These are phyloP conservation scores for Apophysomyces trapeziformis DNA, from an alignment of 371 early-diverging fungal species.

Conservation along the genomic window DNA sequence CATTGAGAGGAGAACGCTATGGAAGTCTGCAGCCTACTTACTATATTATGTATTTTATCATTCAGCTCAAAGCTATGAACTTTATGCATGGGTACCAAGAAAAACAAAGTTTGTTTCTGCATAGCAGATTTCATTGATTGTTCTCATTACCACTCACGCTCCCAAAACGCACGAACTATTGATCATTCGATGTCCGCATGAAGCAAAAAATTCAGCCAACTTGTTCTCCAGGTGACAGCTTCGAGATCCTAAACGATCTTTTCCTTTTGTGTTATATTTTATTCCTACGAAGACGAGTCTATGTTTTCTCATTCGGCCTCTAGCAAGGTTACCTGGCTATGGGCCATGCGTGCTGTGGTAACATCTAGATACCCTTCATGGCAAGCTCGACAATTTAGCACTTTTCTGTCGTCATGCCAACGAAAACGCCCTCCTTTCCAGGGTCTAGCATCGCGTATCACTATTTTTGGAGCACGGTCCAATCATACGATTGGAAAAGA, in stretches of 20 bases:
- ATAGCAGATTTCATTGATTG: too few relatives aligned
- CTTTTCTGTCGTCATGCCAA: background rate
- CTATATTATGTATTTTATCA: too few relatives aligned
- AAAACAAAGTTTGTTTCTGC: background rate
- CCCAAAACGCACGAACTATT: too few relatives aligned
- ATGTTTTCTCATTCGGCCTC: background rate
- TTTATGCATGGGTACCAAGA: background rate
- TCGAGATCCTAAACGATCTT: background rate
- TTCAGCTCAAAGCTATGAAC: too few relatives aligned
- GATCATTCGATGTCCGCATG: too few relatives aligned
- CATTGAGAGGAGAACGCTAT: too few relatives aligned
- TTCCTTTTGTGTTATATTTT: too few relatives aligned
- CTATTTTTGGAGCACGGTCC: background rate
- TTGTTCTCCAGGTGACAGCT: background rate
- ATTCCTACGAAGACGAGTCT: too few relatives aligned
- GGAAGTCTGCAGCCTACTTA: too few relatives aligned
- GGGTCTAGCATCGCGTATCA: too few relatives aligned
- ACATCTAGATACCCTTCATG: background rate
- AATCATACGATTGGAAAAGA: background rate
- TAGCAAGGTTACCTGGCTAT: conserved; percentile 7
- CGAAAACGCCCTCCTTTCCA: too few relatives aligned
- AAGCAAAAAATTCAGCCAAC: background rate
- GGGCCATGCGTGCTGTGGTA: conserved; percentile 11
- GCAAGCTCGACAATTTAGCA: background rate
- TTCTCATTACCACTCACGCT: too few relatives aligned